Evolutionary conservation across 2,329 filamentous ascomycete genomes (phyloP).

Genomic region (Calonectria henricotiae): DNA sequence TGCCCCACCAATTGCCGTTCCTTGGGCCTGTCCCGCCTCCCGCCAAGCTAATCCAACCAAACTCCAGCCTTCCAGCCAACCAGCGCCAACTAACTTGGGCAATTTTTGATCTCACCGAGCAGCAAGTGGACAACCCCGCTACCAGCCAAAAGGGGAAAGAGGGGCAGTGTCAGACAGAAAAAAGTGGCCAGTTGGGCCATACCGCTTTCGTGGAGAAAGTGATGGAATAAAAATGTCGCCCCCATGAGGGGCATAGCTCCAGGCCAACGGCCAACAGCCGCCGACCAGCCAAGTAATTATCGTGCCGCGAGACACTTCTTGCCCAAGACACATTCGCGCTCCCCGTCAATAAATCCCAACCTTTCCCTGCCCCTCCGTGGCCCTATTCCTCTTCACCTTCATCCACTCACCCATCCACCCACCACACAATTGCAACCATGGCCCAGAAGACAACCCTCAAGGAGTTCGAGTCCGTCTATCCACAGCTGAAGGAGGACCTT

Average conservation of each 20-base stretch:
- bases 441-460: slow-evolving; percentile 83
- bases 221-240: neutral
- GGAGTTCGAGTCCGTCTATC: slow-evolving; percentile 93
- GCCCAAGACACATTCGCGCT: slow-evolving; percentile 29
- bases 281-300: slow-evolving; percentile 47
- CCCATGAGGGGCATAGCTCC: slow-evolving; percentile 7
- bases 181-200: neutral
- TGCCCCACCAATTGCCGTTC: slow-evolving; percentile 28
- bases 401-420: neutral
- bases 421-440: slow-evolving; percentile 61
- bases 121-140: slow-evolving; percentile 37
- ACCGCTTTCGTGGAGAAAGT: neutral
- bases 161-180: slow-evolving; percentile 42
- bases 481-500: slow-evolving; percentile 86
- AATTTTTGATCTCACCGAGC: slow-evolving; percentile 51
- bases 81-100: slow-evolving; percentile 38
- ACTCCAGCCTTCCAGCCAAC: slow-evolving; percentile 22
- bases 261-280: slow-evolving; percentile 24
- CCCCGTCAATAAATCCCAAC: slow-evolving; percentile 16
- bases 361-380: neutral
- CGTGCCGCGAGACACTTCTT: slow-evolving; percentile 40
- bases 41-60: slow-evolving; percentile 1
- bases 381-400: neutral
- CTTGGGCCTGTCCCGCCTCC: slow-evolving; percentile 16
- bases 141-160: slow-evolving; percentile 47